Conservation (phyloP, 495 filamentous ascomycete genomes). For the Cetradonia linearis region DNA sequence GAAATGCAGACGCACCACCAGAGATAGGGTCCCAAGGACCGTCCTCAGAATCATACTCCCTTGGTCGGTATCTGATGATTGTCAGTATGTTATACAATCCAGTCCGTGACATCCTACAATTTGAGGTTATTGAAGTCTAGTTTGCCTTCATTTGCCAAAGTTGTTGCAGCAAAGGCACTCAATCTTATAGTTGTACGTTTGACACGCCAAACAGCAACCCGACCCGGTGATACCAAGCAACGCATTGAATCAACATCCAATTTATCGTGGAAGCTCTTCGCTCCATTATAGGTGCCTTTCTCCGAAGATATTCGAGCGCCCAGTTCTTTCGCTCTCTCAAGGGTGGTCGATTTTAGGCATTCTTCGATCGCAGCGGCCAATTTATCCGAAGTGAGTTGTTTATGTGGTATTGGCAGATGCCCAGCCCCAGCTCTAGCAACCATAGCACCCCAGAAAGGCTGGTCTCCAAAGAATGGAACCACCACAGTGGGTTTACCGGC, state of each 20-base stretch:
- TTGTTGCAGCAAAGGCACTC: slow-evolving; percentile 58
- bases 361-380: slow-evolving; percentile 52
- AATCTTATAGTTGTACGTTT: slow-evolving; percentile 51
- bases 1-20: slow-evolving; percentile 58
- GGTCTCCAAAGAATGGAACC: slow-evolving; percentile 79
- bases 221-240: slow-evolving; percentile 54
- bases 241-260: slow-evolving; percentile 49
- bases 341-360: slow-evolving; percentile 46
- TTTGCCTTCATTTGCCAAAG: slow-evolving; percentile 50
- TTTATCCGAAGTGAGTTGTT: slow-evolving; percentile 50
- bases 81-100: slow-evolving; percentile 19
- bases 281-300: slow-evolving; percentile 51
- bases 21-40: slow-evolving; percentile 64
- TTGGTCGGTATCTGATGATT: slow-evolving; percentile 46
- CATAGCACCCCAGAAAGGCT: slow-evolving; percentile 76
- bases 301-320: slow-evolving; percentile 54
- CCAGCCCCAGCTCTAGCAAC: slow-evolving; percentile 63
- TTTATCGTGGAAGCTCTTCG: slow-evolving; percentile 58
- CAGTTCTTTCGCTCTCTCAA: slow-evolving; percentile 46
- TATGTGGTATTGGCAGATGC: slow-evolving; percentile 59
- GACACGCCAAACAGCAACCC: slow-evolving; percentile 61
- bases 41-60: slow-evolving; percentile 62
- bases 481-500: slow-evolving; percentile 61
- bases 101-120: slow-evolving; percentile 39
- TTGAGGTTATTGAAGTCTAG: slow-evolving; percentile 57